Conservation (phyloP, 202 grass and related monocot species). For the Setaria viridis region DNA sequence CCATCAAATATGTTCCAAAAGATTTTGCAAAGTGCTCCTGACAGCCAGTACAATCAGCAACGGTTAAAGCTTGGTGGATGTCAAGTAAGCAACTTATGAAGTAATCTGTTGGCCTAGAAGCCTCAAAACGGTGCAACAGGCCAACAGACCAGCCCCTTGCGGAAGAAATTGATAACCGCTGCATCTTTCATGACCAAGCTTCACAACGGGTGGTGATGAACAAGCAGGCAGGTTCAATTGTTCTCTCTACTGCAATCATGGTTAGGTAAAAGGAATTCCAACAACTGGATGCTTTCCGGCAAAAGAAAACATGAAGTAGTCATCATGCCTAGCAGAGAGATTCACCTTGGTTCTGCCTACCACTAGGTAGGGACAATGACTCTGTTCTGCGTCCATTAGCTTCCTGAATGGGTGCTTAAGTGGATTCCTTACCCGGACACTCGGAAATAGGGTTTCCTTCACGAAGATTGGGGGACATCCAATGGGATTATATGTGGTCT, state of each 20-base stretch:
- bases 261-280: neutral
- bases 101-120: constrained; percentile 4
- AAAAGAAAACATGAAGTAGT: neutral
- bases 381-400: neutral
- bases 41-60: neutral
- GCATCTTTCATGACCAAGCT: constrained; percentile 3
- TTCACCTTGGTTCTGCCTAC: neutral
- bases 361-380: neutral
- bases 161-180: neutral
- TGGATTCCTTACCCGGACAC: neutral
- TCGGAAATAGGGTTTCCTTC: neutral
- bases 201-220: neutral
- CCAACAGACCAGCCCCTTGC: neutral
- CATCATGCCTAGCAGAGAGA: neutral
- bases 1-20: constrained; percentile 31
- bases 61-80: neutral
- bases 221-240: neutral
- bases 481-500: constrained; percentile 38
- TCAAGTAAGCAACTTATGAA: constrained; percentile 15
- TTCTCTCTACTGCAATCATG: neutral
- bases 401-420: neutral
- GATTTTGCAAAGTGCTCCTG: neutral
- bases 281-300: neutral
- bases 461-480: neutral
- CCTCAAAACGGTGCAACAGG: neutral